These are phyloP conservation scores for Zymoseptoria brevis DNA, from an alignment of 2,329 filamentous ascomycete species.

Conservation along the genomic window DNA sequence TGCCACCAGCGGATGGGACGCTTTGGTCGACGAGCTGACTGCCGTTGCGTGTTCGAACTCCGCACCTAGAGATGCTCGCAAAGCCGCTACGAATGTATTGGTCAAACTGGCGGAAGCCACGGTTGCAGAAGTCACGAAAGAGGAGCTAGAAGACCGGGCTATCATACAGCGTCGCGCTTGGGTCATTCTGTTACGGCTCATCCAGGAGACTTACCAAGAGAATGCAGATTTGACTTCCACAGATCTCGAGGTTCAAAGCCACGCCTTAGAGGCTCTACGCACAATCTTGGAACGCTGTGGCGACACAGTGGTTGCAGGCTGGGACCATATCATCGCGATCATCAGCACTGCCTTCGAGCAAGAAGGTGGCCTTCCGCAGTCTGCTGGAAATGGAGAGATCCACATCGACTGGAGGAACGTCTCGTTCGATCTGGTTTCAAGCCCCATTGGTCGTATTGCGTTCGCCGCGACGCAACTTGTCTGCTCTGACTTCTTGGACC, in stretches of 20 bases:
- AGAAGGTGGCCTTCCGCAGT: conserved; percentile 6
- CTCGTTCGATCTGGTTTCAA: conserved; percentile 45
- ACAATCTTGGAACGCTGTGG: conserved; percentile 79
- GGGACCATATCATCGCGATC: conserved; percentile 78
- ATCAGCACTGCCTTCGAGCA: conserved; percentile 70
- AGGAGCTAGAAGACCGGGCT: conserved; percentile 29
- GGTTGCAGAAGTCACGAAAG: conserved; percentile 46
- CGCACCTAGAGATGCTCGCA: conserved; percentile 37
- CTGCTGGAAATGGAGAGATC: conserved; percentile 9
- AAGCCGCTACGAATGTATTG: conserved; percentile 44
- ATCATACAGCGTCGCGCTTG: conserved; percentile 26
- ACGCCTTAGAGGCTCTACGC: conserved; percentile 59
- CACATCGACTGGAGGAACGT: conserved; percentile 24
- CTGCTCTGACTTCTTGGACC: conserved; percentile 84
- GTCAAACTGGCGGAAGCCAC: conserved; percentile 42
- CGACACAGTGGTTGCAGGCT: conserved; percentile 72
- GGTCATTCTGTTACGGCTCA: conserved; percentile 41
- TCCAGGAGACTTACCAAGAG: conserved; percentile 24
- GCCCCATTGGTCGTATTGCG: conserved; percentile 71
- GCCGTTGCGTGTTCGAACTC: conserved; percentile 36
- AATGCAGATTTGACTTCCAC: conserved; percentile 20
- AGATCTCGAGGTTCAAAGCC: conserved; percentile 55
- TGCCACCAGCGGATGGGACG: conserved; percentile 65
- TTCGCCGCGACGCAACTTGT: conserved; percentile 88
- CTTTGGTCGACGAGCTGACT: conserved; percentile 52